Evolutionary conservation across 495 filamentous ascomycete genomes (phyloP), one percentile per base, ranked within the genome.

Genomic region (Achaetomiella virescens): DNA sequence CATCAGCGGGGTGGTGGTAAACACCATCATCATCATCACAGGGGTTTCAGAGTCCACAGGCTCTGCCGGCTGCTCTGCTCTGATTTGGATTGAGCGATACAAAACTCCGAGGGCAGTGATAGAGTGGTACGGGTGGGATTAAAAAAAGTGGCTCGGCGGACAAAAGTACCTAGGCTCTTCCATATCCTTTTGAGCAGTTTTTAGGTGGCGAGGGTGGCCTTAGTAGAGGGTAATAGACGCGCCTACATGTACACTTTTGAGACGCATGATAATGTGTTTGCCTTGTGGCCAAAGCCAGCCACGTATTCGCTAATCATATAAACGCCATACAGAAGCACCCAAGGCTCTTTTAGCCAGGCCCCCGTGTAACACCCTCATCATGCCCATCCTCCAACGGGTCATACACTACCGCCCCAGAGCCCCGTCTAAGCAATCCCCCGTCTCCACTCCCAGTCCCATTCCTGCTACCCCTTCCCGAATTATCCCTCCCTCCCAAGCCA

Each of bases 321-420:
- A 22, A 8, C 35, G 9, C 22, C 22, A 41, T 17, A 22, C 0
- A 0, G 2, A 52, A 29, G 6, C 8, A 35, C 3, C 1, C 25
- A 29, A 27, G 3, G 3, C 17, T 6, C 7, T 3, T 33, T 21
- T 45, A 46, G 8, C 48, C 41, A 17, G 52, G 22, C 17, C 52
- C 35, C 7, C 52, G 17, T 1, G 24, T 35, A 29, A 24, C 43
- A 18, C 48, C 41, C 9, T 21, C 35, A 8, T 35, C 43, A 33
- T 50, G 18, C 33, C 22, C 42, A 2, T 54, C 59, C 14, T 60
- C 56, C 15, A 66, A 47, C 11, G 61, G 61, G 43, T 51, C 57
- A 59, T 68, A 68, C 27, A 20, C 22, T 51, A 27, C 65, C 31
- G 33, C 48, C 43, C 14, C 43, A 24, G 2, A n/a, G 17, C 5